A percentile compares a stretch with the other conserved stretches of the same genome.
Conservation (phyloP, 1,139 yeast genomes). For the Tardiomyces digboiensis region DNA sequence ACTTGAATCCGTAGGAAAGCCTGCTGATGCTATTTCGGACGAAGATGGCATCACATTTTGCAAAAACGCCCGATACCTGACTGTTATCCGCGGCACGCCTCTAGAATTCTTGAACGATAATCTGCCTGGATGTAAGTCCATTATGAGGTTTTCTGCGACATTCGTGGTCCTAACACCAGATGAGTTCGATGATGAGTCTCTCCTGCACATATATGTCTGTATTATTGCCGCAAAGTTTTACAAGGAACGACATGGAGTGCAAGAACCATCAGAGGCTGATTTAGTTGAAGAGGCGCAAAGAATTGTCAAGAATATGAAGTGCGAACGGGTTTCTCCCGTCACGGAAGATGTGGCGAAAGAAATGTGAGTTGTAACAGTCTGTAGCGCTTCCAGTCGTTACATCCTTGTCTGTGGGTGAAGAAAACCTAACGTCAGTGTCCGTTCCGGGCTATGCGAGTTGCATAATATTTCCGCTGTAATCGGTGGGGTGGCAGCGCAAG, state of each 20-base stretch:
- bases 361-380: too few species aligned
- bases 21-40: constrained; percentile 23
- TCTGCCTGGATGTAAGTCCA: too few species aligned
- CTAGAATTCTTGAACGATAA: neutral
- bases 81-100: constrained; percentile 21
- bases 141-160: too few species aligned
- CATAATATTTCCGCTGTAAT: constrained; percentile 45
- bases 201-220: constrained; percentile 17
- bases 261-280: too few species aligned
- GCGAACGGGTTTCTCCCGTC: too few species aligned
- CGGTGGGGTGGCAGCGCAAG: constrained; percentile 79
- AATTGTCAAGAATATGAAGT: too few species aligned
- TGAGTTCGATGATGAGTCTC: constrained; percentile 9
- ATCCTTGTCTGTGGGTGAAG: too few species aligned
- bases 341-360: too few species aligned
- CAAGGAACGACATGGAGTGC: constrained; percentile 13
- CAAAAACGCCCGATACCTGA: constrained; percentile 41
- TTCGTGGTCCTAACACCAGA: too few species aligned
- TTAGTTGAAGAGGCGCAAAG: too few species aligned
- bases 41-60: constrained; percentile 45
- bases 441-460: constrained; percentile 35
- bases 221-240: constrained; percentile 16
- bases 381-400: too few species aligned
- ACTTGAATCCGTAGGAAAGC: constrained; percentile 18
- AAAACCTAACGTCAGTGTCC: too few species aligned